Conservation (phyloP, 164 flowering plant genomes). For the Magnolia sinica region DNA sequence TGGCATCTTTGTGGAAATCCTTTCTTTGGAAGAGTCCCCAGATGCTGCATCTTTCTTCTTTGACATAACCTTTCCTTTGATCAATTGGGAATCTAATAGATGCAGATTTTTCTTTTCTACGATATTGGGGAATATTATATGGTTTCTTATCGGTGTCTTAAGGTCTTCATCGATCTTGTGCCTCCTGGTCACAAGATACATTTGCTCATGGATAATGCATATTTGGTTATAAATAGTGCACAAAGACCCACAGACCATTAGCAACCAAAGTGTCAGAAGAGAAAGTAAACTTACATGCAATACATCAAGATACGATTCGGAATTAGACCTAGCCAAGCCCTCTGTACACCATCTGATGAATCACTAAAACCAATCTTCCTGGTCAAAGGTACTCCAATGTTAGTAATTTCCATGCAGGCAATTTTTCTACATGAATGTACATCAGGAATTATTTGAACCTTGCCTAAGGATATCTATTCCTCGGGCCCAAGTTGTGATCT, state of each 20-base stretch:
- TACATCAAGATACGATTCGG: constrained; percentile 69
- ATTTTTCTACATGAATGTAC: not conserved
- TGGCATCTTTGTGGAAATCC: constrained; percentile 15
- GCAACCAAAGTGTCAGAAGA: not conserved
- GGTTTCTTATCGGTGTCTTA: constrained; percentile 56
- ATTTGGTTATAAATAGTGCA: not conserved
- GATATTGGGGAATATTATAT: constrained; percentile 44
- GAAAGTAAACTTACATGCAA: constrained; percentile 55
- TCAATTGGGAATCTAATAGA: constrained; percentile 9
- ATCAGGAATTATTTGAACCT: not conserved
- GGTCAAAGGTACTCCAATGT: constrained; percentile 10
- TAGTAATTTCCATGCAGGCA: not conserved
- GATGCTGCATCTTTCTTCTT: constrained; percentile 21
- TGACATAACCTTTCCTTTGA: constrained; percentile 14
- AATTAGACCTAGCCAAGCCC: constrained; percentile 81
- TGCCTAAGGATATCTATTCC: not conserved
- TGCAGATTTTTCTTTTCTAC: constrained; percentile 20
- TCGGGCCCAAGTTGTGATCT: not conserved
- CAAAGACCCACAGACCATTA: not conserved
- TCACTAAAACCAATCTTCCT: constrained; percentile 52
- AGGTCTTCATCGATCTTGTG: constrained; percentile 47
- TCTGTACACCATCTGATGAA: constrained; percentile 25
- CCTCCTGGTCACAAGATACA: constrained; percentile 36
- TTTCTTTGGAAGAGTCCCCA: constrained; percentile 18
- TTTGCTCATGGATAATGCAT: not conserved